Percentiles rank a stretch among this genome's conserved stretches.
phyloP scores from a whole-genome alignment of 352 stramenopile genomes.

The Globisporangium takayamanum region DNA sequence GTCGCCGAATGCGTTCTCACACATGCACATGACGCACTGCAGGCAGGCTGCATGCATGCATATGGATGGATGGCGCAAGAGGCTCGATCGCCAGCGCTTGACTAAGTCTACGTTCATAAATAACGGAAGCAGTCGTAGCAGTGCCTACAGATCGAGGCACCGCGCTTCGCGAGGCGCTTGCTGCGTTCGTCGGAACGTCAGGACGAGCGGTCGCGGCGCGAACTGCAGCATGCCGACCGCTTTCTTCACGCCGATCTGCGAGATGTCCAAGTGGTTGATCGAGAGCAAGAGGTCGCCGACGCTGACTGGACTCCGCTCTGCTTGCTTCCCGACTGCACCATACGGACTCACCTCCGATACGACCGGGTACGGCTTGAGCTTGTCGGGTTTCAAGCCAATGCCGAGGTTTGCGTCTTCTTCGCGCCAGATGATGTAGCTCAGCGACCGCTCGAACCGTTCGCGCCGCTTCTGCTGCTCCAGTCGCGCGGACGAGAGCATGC shows the following conservation, averaged over 20 bases:
- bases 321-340: conserved; percentile 23
- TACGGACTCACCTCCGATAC: conserved; percentile 31
- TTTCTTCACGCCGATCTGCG: conserved; percentile 45
- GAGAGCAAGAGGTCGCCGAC: conserved; percentile 54
- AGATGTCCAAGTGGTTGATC: conserved; percentile 69
- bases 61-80: not conserved
- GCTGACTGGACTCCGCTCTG: conserved; percentile 21
- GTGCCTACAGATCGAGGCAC: conserved; percentile 43
- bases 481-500: conserved; percentile 4
- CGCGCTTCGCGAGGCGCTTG: conserved; percentile 22
- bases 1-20: too few relatives aligned
- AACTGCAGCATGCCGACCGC: conserved; percentile 57
- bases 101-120: not conserved
- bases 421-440: conserved; percentile 64
- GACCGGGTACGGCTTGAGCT: conserved; percentile 45
- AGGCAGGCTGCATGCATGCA: too few relatives aligned
- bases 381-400: conserved; percentile 45
- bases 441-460: conserved; percentile 42
- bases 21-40: too few relatives aligned
- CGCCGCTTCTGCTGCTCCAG: conserved; percentile 34
- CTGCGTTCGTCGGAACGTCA: conserved; percentile 48
- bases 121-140: not conserved
- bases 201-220: conserved; percentile 54
- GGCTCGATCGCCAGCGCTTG: not conserved
- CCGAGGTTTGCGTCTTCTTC: conserved; percentile 58